Evolutionary conservation across 805 yeast species (phyloP).

Genomic region (Sugiyamaella mastotermitis): DNA sequence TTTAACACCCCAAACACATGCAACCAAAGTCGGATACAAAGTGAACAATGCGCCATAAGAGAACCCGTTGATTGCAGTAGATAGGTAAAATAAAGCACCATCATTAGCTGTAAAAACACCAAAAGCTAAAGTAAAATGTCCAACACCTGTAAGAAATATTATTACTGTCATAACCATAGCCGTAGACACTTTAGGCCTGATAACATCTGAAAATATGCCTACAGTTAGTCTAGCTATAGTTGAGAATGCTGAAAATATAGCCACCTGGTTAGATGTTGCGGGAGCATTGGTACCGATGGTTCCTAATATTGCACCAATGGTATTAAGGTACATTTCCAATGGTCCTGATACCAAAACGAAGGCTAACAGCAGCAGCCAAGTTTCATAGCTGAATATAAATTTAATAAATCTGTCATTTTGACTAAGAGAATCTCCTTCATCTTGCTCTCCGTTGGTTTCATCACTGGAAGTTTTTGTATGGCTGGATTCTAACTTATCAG

Average conservation of each 20-base stretch:
- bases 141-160: slow-evolving; percentile 32
- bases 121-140: slow-evolving; percentile 31
- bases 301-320: slow-evolving; percentile 68
- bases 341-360: slow-evolving; percentile 74
- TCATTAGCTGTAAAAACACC: slow-evolving; percentile 21
- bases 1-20: slow-evolving; percentile 82
- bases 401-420: slow-evolving; percentile 23
- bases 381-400: slow-evolving; percentile 47
- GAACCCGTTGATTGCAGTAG: slow-evolving; percentile 55
- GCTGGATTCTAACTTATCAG: slow-evolving; percentile 30
- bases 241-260: slow-evolving; percentile 57
- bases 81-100: slow-evolving; percentile 21
- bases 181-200: slow-evolving; percentile 31
- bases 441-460: slow-evolving; percentile 22
- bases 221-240: slow-evolving; percentile 61
- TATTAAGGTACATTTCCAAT: slow-evolving; percentile 75
- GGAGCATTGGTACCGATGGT: slow-evolving; percentile 27
- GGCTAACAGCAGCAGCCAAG: slow-evolving; percentile 58
- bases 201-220: slow-evolving; percentile 64
- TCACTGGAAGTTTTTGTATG: slow-evolving; percentile 16
- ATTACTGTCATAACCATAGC: slow-evolving; percentile 25
- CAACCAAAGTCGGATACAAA: slow-evolving; percentile 74
- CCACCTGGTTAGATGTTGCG: slow-evolving; percentile 36
- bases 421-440: slow-evolving; percentile 12
- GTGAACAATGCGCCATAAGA: slow-evolving; percentile 84